Evolutionary conservation across 2,329 filamentous ascomycete species (phyloP), one percentile per base, ranked within the genome.

Genomic region (Apiospora hydei): DNA sequence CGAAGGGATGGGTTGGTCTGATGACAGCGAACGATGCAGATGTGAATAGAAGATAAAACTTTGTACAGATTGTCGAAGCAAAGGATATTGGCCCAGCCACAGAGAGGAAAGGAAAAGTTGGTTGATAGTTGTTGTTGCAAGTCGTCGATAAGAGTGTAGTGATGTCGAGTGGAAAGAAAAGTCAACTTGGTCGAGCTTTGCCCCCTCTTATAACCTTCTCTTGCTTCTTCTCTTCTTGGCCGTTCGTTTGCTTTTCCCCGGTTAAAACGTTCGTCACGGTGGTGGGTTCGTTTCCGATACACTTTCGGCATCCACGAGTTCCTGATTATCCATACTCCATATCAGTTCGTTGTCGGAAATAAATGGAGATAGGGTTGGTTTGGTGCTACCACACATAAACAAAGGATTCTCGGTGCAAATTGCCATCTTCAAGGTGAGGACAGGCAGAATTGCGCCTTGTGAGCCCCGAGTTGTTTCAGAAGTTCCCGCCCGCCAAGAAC

Each of bases 391-490:
- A 8, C 18, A 10, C 13, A 53, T 53, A 16, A 53, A 26, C 49
- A 11, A 49, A 24, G 13, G 11, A 13, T 26, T 14, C 18, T 24
- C 11, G n/a, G 1, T 6, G 4, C 49, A 26, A 26, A 51, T 24
- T 51, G 10, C 8, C 49, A 4, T 13, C 4, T 3, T 51, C n/a
- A 51, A 24, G 14, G 57, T n/a, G 57, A n/a, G 21, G 41, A 64
- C 57, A 64, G 57, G 57, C 34, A 64, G 4, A 64, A 41, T 41
- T 41, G 21, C 16, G 34, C 34, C 18, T 64, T 41, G 34, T 64
- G 57, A 64, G 57, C 34, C 57, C 34, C 57, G 57, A 64, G 34
- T 24, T 64, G 57, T 64, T 64, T 64, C 57, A 64, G 57, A 18
- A 38, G 30, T 38, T 38, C 30, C 30, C 53, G 10, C 3, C 3